phyloP scores from a whole-genome alignment of 2,329 filamentous ascomycete genomes.

The Aspergillus hiratsukae region DNA sequence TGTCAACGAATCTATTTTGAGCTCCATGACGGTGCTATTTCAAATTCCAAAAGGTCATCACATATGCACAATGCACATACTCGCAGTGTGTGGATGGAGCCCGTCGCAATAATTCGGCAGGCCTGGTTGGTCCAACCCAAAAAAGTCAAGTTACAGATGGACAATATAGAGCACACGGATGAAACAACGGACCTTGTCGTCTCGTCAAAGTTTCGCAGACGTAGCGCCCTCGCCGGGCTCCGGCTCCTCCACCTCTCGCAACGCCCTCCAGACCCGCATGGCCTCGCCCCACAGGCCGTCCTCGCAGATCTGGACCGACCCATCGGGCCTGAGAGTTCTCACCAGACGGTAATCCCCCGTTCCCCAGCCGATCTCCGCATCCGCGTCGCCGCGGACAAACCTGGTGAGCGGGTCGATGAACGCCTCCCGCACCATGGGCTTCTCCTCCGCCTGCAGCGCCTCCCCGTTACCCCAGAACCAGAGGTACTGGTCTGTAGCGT shows the following conservation, averaged over 20 bases:
- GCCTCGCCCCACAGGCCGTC: conserved; percentile 47
- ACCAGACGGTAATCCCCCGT: conserved; percentile 31
- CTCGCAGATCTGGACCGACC: conserved; percentile 42
- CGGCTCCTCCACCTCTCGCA: conserved; percentile 18
- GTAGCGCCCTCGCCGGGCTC: conserved; percentile 4
- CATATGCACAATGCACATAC: not conserved
- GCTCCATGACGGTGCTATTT: not conserved
- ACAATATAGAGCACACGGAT: too few relatives aligned
- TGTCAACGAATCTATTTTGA: conserved; percentile 2
- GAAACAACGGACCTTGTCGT: not conserved
- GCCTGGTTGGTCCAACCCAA: too few relatives aligned
- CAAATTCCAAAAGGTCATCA: not conserved
- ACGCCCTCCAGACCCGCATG: conserved; percentile 44
- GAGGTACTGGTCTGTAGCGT: conserved; percentile 50
- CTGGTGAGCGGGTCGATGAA: conserved; percentile 26
- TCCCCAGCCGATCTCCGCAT: conserved; percentile 24
- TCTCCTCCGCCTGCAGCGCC: conserved; percentile 41
- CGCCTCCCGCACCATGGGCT: conserved; percentile 32
- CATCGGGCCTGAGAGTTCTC: conserved; percentile 44
- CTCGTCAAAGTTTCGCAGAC: conserved; percentile 6
- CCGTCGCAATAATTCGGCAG: not conserved
- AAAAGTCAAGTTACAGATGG: not conserved
- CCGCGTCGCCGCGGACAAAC: conserved; percentile 23
- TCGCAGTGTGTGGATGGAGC: not conserved
- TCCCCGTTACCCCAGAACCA: conserved; percentile 55